Evolutionary conservation across 495 filamentous ascomycete species (phyloP).

Genomic region (Penicillium nucicola): DNA sequence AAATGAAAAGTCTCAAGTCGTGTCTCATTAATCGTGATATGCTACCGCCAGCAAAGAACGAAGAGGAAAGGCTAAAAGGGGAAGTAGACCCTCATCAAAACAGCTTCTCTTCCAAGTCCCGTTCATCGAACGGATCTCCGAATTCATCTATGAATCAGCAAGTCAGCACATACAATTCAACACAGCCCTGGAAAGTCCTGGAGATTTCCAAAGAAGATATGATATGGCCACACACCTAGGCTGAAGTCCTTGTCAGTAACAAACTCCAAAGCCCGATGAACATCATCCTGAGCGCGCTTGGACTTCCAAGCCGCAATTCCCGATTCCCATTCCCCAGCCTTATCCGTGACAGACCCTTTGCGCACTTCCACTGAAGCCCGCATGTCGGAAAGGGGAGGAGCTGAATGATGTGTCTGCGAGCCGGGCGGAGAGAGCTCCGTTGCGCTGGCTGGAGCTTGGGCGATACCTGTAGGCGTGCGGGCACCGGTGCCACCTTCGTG

Average conservation of each 20-base stretch:
- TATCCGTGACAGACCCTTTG: not conserved
- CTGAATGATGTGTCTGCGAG: constrained; percentile 41
- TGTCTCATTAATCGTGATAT: constrained; percentile 32
- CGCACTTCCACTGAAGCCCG: not conserved
- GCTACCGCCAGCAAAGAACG: not conserved
- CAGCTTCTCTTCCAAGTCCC: constrained; percentile 55
- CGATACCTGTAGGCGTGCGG: constrained; percentile 33
- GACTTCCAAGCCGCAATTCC: constrained; percentile 56
- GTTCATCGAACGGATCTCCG: constrained; percentile 60
- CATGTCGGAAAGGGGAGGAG: not conserved
- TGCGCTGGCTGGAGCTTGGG: constrained; percentile 11
- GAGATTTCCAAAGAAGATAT: not conserved
- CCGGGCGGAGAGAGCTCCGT: constrained; percentile 54
- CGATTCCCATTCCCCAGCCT: constrained; percentile 34
- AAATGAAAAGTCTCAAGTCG: constrained; percentile 7
- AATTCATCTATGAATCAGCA: constrained; percentile 38
- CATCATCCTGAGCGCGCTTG: constrained; percentile 60
- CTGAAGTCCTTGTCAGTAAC: constrained; percentile 49
- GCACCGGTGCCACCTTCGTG: constrained; percentile 30
- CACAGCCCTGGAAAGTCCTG: no score
- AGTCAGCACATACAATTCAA: not conserved
- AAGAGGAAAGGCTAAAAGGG: not conserved
- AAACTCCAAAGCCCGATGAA: constrained; percentile 45
- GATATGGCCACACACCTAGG: constrained; percentile 30
- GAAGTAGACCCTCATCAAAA: constrained; percentile 32